phyloP scores from a whole-genome alignment of 2,329 filamentous ascomycete species.

The Ophioceras dolichostomum region DNA sequence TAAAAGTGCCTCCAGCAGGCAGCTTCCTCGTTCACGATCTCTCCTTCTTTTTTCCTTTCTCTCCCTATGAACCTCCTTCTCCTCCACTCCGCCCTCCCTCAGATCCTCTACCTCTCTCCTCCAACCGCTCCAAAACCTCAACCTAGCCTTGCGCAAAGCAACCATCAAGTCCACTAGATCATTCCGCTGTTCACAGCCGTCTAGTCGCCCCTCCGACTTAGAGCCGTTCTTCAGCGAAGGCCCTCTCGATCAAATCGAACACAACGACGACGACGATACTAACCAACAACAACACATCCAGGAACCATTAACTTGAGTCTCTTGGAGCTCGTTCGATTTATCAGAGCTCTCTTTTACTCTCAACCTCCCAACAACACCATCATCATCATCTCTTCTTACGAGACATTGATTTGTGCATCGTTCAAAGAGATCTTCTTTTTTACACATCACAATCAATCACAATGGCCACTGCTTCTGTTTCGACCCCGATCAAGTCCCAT shows the following conservation, averaged over 20 bases:
- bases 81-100: conserved; percentile 5
- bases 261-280: conserved; percentile 21
- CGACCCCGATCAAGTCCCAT: conserved; percentile 91
- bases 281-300: conserved; percentile 36
- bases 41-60: conserved; percentile 10
- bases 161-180: conserved; percentile 32
- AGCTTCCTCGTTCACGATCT: conserved; percentile 8
- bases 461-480: conserved; percentile 75
- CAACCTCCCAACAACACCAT: neutral
- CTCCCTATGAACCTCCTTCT: conserved; percentile 11
- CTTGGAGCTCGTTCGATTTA: conserved; percentile 41
- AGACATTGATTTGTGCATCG: conserved; percentile 37
- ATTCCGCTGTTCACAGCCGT: conserved; percentile 29
- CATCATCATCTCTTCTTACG: conserved; percentile 21
- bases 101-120: conserved; percentile 1
- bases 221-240: conserved; percentile 27
- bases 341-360: conserved; percentile 20
- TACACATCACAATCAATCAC: conserved; percentile 22
- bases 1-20: conserved; percentile 2
- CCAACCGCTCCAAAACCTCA: conserved; percentile 1
- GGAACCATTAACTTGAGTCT: conserved; percentile 48
- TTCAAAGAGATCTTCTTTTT: conserved; percentile 20
- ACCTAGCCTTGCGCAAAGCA: conserved; percentile 17
- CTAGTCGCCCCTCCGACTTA: conserved; percentile 35
- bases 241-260: conserved; percentile 33